phyloP scores from a whole-genome alignment of 257 asterid genomes.

The Solanum stenotomum region DNA sequence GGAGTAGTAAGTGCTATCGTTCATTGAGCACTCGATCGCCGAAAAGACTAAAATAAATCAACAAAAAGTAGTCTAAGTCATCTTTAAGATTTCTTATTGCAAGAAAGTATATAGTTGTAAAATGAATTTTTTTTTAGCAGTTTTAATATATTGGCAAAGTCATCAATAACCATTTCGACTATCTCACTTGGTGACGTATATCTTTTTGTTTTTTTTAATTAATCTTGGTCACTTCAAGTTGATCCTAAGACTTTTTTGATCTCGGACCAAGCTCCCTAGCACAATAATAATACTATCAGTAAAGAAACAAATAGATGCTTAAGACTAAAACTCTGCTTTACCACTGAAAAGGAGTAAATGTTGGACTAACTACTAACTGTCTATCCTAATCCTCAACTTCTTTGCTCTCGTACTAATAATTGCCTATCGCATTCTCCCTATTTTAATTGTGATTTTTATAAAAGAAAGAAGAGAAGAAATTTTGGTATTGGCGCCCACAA shows the following conservation, averaged over 20 bases:
- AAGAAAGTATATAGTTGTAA: no score
- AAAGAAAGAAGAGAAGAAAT: neutral
- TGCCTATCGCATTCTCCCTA: neutral
- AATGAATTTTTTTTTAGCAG: no score
- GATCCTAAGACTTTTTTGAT: neutral
- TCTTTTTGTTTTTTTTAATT: no score
- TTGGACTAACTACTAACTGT: neutral
- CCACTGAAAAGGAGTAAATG: neutral
- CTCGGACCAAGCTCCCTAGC: neutral
- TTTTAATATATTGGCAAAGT: neutral
- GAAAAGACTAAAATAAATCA: neutral
- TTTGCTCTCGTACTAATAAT: neutral
- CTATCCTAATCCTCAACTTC: neutral
- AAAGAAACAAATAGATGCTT: neutral
- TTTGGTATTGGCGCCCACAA: neutral
- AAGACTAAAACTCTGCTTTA: fast-evolving
- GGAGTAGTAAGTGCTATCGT: neutral
- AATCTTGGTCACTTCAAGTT: neutral
- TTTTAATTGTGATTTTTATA: neutral
- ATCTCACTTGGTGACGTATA: neutral
- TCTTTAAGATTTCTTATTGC: neutral
- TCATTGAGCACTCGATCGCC: neutral
- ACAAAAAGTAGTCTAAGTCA: no score
- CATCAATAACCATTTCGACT: neutral
- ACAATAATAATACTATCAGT: neutral